Evolutionary conservation across 2,329 filamentous ascomycete genomes (phyloP), one percentile per base, ranked within the genome.

Genomic region (Clarireedia sp.): DNA sequence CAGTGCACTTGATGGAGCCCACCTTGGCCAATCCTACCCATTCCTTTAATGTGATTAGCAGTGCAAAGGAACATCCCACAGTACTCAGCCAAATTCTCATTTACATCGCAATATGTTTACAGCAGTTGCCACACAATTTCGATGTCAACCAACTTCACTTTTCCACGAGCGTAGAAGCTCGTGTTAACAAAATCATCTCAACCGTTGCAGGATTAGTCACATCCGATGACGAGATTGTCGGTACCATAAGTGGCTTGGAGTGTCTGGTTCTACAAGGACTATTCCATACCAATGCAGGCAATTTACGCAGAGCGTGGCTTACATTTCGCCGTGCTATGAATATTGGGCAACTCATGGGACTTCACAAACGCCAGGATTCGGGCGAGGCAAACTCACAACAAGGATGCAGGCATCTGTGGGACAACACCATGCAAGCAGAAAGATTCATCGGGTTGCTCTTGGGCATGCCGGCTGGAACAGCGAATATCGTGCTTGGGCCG

Each of bases 161-260:
- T 3, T 44, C 51, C 8, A 58, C 62, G n/a, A 56, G 61, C 3
- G 43, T 60, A 19, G 56, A 63, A 41, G 51, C 57, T 4, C 61
- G 66, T 37, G 60, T 67, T 48, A 64, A 68, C 6, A 62, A 62
- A 29, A 65, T 62, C 38, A 53, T 67, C 19, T 51, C 59, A 6
- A 63, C 61, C 12, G 58, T 68, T 23, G 57, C 62, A 51, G 58
- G 62, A 4, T 59, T 67, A 59, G 72, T 82, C 1, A 76, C 74
- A 0, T 69, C 68, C 14, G 73, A 79, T 24, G 74, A 79, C 50
- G 72, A 74, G 2, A 63, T 81, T 0, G 61, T 75, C 0, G 67
- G 65, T 23, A 77, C 73, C 3, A 62, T 76, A 1, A 78, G 82
- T 62, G 79, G 76, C 0, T 62, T 80, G 5, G 75, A 79, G 56